phyloP scores from a whole-genome alignment of 2,329 filamentous ascomycete genomes.

The Ilyonectria robusta region DNA sequence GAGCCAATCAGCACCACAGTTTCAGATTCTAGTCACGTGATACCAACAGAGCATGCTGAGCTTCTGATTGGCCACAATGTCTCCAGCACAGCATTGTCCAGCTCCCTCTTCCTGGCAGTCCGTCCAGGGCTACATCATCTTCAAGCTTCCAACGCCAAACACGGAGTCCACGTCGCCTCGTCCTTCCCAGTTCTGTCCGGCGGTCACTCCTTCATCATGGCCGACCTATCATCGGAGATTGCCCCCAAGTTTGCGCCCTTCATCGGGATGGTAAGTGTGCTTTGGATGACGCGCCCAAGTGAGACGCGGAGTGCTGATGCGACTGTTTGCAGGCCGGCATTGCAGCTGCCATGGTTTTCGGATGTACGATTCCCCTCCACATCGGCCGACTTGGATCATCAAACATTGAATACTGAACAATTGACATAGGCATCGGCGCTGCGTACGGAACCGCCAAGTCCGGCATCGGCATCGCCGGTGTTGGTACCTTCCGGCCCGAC shows the following conservation, averaged over 20 bases:
- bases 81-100: slow-evolving; percentile 36
- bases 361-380: slow-evolving; percentile 70
- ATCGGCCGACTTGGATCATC: slow-evolving; percentile 31
- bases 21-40: slow-evolving; percentile 35
- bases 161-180: slow-evolving; percentile 33
- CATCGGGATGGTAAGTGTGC: slow-evolving; percentile 82
- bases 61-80: slow-evolving; percentile 38
- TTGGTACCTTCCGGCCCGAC: slow-evolving; percentile 87
- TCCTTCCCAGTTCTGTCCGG: slow-evolving; percentile 37
- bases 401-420: slow-evolving; percentile 45
- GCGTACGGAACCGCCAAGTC: slow-evolving; percentile 92
- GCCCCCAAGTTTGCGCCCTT: slow-evolving; percentile 89
- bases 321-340: slow-evolving; percentile 75
- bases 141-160: slow-evolving; percentile 42
- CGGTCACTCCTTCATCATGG: slow-evolving; percentile 59
- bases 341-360: slow-evolving; percentile 86
- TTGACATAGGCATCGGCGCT: slow-evolving; percentile 73
- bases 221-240: slow-evolving; percentile 70
- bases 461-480: slow-evolving; percentile 88
- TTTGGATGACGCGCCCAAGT: slow-evolving; percentile 19
- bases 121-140: slow-evolving; percentile 49
- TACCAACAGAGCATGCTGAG: not conserved
- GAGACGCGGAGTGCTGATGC: slow-evolving; percentile 45
- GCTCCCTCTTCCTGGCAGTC: slow-evolving; percentile 43
- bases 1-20: slow-evolving; percentile 27